Evolutionary conservation across 2,329 filamentous ascomycete genomes (phyloP), one percentile per base, ranked within the genome.

Genomic region (Pseudogymnoascus sp.): DNA sequence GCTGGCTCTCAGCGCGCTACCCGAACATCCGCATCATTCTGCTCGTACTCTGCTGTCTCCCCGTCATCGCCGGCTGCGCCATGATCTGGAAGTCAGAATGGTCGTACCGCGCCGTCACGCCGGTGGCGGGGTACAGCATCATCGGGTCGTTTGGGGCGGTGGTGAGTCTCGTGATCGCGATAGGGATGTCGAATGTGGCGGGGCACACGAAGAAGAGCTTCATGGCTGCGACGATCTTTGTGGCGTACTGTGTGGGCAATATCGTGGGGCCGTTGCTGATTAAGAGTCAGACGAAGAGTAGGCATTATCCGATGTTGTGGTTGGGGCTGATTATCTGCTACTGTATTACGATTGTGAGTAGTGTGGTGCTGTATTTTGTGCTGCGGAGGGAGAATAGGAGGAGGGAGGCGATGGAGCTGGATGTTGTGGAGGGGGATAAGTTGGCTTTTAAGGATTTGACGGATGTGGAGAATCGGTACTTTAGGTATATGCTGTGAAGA

Each of bases 191-290:
- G 10, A 92, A 92, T 67, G 87, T 91, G 0, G 88, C 89, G 0
- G 89, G 89, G 0, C 83, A 89, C 24, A 91, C 89, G 0, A 92
- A 92, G 77, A 91, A 91, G 78, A 89, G 85, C 66, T 86, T 89
- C 69, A 90, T 89, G 80, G 87, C 89, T 0, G 85, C 86, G 0
- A 85, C 86, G 0, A 87, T 90, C 1, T 92, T 91, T 66, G 87
- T 90, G 0, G 88, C 87, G 0, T 91, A 91, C 70, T 89, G 87
- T 62, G 85, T 91, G 6, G 84, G 89, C 1, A 91, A 91, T 68
- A 91, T 92, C 60, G 84, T 91, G 24, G 89, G 89, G 0, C 89
- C 89, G 3, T 87, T 89, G 74, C 77, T 91, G 40, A 82, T 91
- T 41, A 84, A 83, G 68, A 86, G 82, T n/a, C 78, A 88, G 73